Conservation (phyloP, 352 stramenopile genomes). For the Pythium myriotylum region DNA sequence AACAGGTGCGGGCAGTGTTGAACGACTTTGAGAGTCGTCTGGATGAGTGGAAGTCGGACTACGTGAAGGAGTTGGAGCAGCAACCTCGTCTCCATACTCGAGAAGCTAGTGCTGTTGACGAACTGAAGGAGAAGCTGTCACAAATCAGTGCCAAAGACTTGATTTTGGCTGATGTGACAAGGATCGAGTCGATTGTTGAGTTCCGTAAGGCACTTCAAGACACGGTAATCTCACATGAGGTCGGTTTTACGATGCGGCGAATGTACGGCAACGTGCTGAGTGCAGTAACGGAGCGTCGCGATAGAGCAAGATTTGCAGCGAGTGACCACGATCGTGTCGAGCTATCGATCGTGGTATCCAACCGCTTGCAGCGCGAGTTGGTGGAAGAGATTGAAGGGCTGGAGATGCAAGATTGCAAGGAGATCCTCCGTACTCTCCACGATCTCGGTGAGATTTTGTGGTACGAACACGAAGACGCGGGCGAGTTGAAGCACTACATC, state of each 20-base stretch:
- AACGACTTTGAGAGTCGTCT: slow-evolving; percentile 1
- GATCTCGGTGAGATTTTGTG: slow-evolving; percentile 25
- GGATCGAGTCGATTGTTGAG: neutral
- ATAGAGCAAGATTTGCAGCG: neutral
- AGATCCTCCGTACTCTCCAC: slow-evolving; percentile 21
- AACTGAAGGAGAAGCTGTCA: slow-evolving; percentile 2
- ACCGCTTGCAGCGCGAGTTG: slow-evolving; percentile 2
- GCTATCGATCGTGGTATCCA: slow-evolving; percentile 4
- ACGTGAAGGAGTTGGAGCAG: neutral
- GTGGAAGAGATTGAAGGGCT: slow-evolving; percentile 7
- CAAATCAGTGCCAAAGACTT: slow-evolving; percentile 1
- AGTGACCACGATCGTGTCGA: slow-evolving; percentile 1
- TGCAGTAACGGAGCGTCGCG: too few relatives aligned
- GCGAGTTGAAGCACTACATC: slow-evolving; percentile 10
- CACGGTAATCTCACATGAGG: neutral
- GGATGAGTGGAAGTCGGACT: neutral
- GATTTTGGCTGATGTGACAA: slow-evolving; percentile 3
- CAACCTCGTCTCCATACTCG: neutral
- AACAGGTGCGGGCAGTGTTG: neutral
- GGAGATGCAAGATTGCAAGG: neutral
- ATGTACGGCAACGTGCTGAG: too few relatives aligned
- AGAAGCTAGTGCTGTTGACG: neutral
- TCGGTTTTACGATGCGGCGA: slow-evolving; percentile 18
- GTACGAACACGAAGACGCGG: slow-evolving; percentile 17
- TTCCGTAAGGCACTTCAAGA: neutral